Evolutionary conservation across 2,329 filamentous ascomycete species (phyloP).

Genomic region (Colletotrichum chrysophilum): DNA sequence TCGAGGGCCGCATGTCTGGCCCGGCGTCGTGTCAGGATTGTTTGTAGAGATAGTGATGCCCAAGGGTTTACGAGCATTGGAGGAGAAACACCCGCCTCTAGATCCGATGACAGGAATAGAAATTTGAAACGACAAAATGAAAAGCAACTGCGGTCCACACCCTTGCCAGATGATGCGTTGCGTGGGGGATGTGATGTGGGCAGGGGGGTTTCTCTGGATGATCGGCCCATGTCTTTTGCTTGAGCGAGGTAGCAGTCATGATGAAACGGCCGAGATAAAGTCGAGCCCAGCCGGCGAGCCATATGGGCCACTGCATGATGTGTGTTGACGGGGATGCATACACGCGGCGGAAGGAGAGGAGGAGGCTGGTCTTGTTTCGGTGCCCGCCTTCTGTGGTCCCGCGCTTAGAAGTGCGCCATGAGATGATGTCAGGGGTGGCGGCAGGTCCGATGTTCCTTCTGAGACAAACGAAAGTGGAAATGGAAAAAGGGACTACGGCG

Average conservation of each 20-base stretch:
- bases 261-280: not conserved
- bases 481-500: not conserved
- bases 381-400: not conserved
- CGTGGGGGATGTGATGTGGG: not conserved
- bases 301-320: not conserved
- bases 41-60: not conserved
- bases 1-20: not conserved
- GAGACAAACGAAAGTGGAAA: not conserved
- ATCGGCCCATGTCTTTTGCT: not conserved
- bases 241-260: not conserved
- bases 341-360: not conserved
- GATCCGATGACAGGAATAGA: not conserved
- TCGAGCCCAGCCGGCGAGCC: not conserved
- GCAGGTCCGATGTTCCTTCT: not conserved
- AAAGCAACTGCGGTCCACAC: not conserved
- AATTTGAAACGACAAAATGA: conserved; percentile 2
- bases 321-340: not conserved
- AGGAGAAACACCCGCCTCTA: not conserved
- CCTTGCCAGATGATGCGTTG: not conserved
- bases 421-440: conserved; percentile 1
- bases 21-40: not conserved
- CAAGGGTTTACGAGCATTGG: not conserved
- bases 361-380: not conserved
- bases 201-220: not conserved
- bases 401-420: not conserved